These are phyloP conservation scores for Debaryomyces prosopidis DNA, from an alignment of 805 yeast species.

Conservation along the genomic window DNA sequence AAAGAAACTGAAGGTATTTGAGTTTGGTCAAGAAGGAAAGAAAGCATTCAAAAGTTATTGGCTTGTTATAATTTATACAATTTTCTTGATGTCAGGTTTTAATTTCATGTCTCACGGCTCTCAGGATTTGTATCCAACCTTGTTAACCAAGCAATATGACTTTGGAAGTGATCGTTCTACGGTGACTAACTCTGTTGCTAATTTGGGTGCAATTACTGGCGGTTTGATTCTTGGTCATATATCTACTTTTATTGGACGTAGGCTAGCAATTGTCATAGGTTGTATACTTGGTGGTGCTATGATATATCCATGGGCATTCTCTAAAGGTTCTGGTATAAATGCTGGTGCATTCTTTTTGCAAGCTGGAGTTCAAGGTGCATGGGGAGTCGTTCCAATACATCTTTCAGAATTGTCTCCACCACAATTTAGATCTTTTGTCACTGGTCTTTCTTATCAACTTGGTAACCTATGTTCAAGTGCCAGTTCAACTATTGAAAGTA, in stretches of 20 bases:
- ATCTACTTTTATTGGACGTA: slow-evolving; percentile 60
- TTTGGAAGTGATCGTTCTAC: slow-evolving; percentile 50
- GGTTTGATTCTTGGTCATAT: slow-evolving; percentile 62
- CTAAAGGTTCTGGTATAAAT: slow-evolving; percentile 38
- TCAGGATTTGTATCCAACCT: slow-evolving; percentile 71
- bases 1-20: slow-evolving; percentile 1
- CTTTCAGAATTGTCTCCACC: slow-evolving; percentile 58
- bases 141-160: slow-evolving; percentile 53
- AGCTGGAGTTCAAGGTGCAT: slow-evolving; percentile 68
- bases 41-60: slow-evolving; percentile 24
- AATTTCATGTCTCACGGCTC: slow-evolving; percentile 75
- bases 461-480: slow-evolving; percentile 76
- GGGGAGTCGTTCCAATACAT: slow-evolving; percentile 73
- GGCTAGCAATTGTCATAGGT: slow-evolving; percentile 53
- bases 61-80: slow-evolving; percentile 32
- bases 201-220: slow-evolving; percentile 67
- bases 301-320: slow-evolving; percentile 62
- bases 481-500: slow-evolving; percentile 67
- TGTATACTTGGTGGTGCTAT: slow-evolving; percentile 58
- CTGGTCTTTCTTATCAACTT: slow-evolving; percentile 66
- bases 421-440: slow-evolving; percentile 56
- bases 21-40: slow-evolving; percentile 7
- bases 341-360: slow-evolving; percentile 67
- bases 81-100: slow-evolving; percentile 60
- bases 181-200: slow-evolving; percentile 62